phyloP scores from a whole-genome alignment of 2,329 filamentous ascomycete genomes.

The Chrysoporthe puriensis region DNA sequence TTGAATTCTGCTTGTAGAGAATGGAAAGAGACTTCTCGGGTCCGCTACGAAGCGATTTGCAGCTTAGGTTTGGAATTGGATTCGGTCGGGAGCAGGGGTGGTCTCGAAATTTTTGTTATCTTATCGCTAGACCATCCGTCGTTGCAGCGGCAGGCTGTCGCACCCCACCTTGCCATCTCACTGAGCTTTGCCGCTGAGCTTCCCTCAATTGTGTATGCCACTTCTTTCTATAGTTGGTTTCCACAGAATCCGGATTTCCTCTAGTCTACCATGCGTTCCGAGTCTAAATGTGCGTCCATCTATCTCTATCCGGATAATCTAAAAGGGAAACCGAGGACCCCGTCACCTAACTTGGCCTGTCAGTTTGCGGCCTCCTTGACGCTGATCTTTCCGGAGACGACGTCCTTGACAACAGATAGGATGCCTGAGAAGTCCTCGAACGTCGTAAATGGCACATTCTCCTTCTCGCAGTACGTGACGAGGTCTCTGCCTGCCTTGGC shows the following conservation, averaged over 20 bases:
- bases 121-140: constrained; percentile 20
- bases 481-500: constrained; percentile 91
- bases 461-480: constrained; percentile 81
- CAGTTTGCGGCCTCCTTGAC: constrained; percentile 69
- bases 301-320: constrained; percentile 4
- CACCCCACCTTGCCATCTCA: background rate
- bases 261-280: background rate
- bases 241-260: background rate
- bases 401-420: constrained; percentile 73
- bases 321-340: background rate
- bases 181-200: background rate
- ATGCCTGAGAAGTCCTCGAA: constrained; percentile 87
- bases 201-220: background rate
- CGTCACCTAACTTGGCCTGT: constrained; percentile 15
- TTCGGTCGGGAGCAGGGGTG: background rate
- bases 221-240: background rate
- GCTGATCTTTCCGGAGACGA: constrained; percentile 72
- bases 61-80: background rate
- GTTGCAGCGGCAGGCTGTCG: background rate
- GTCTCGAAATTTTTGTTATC: constrained; percentile 27
- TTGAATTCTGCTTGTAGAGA: constrained; percentile 14
- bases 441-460: constrained; percentile 84
- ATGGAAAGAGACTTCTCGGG: constrained; percentile 3
- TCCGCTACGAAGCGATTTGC: background rate
- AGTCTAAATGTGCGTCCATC: constrained; percentile 3